phyloP scores from a whole-genome alignment of 2,329 filamentous ascomycete species.

The Phaeosphaeria sp. region DNA sequence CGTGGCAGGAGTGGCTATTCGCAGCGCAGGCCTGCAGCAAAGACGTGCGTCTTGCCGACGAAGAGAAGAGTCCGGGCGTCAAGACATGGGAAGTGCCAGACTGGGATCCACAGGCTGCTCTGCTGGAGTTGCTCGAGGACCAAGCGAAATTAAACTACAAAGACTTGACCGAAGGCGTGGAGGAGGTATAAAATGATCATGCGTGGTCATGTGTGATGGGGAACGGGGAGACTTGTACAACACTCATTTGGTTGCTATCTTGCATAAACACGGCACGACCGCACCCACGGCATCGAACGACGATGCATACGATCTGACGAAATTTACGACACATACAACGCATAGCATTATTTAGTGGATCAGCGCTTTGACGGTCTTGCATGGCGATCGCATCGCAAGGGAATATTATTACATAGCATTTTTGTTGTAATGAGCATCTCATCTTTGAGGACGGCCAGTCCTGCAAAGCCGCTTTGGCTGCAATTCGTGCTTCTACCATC shows the following conservation, averaged over 20 bases:
- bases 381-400: slow-evolving; percentile 7
- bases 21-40: slow-evolving; percentile 38
- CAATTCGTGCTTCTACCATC: background rate
- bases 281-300: slow-evolving; percentile 3
- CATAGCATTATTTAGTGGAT: background rate
- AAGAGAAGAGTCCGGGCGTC: slow-evolving; percentile 11
- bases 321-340: background rate
- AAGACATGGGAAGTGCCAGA: slow-evolving; percentile 43
- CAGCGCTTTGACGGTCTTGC: slow-evolving; percentile 1
- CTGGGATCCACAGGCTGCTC: slow-evolving; percentile 39
- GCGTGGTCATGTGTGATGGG: background rate
- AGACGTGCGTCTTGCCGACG: slow-evolving; percentile 18
- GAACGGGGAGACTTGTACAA: background rate
- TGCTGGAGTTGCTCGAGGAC: slow-evolving; percentile 27
- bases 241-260: slow-evolving; percentile 9
- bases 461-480: background rate
- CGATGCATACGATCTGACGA: background rate
- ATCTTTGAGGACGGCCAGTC: background rate
- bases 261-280: slow-evolving; percentile 1
- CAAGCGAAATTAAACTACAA: slow-evolving; percentile 26
- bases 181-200: slow-evolving; percentile 19
- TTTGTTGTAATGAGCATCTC: background rate
- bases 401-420: background rate
- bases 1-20: slow-evolving; percentile 53
- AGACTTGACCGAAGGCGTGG: slow-evolving; percentile 13